phyloP scores from a whole-genome alignment of 176 grass and related monocot species.

The Chrysopogon serrulatus region DNA sequence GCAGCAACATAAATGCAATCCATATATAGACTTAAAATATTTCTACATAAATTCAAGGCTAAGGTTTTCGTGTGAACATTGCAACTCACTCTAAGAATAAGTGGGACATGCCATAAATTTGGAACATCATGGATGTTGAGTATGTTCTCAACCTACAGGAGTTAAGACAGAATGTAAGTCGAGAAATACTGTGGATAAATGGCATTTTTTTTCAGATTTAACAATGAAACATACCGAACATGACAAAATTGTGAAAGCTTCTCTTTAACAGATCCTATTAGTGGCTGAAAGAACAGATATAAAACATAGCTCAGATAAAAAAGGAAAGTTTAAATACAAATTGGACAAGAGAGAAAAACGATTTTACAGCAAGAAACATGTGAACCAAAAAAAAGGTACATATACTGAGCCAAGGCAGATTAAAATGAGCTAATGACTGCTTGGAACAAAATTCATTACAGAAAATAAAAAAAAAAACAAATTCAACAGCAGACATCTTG shows the following conservation, averaged over 20 bases:
- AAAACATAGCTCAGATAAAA: not conserved
- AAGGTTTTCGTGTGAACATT: constrained; percentile 4
- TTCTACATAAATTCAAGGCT: not conserved
- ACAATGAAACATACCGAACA: constrained; percentile 63
- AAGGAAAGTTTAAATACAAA: constrained; percentile 18
- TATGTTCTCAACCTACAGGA: constrained; percentile 83
- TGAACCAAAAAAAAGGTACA: not conserved
- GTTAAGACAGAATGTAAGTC: constrained; percentile 27
- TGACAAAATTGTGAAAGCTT: constrained; percentile 99
- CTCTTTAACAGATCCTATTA: constrained; percentile 73
- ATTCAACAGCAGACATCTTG: not conserved
- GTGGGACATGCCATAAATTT: constrained; percentile 96
- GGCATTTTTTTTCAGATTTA: not conserved
- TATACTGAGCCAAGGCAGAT: not conserved
- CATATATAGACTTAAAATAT: not conserved
- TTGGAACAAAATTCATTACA: not conserved
- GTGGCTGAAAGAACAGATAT: constrained; percentile 61
- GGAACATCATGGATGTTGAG: constrained; percentile 96
- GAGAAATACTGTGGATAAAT: not conserved
- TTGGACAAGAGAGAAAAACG: constrained; percentile 17
- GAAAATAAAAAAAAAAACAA: constrained; percentile 1
- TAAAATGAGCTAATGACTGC: not conserved
- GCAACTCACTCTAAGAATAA: constrained; percentile 88
- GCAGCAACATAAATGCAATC: not conserved
- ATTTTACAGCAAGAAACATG: not conserved